Evolutionary conservation across 1,284 basidiomycete genomes (phyloP).

Genomic region (Grifola frondosa): DNA sequence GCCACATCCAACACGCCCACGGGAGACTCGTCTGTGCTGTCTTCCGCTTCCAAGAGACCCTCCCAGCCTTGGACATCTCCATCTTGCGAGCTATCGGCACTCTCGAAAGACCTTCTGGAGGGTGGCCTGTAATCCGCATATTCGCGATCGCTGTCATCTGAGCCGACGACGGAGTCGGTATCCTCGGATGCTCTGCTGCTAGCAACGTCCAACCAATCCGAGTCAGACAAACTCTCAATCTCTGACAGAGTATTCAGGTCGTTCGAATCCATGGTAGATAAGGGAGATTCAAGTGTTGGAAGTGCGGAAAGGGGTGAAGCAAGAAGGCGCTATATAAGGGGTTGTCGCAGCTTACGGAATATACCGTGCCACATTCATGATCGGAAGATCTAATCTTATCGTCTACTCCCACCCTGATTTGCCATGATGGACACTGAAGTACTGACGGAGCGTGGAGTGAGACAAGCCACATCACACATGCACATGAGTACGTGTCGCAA

Average conservation of each 20-base stretch:
- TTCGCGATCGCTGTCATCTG: constrained; percentile 58
- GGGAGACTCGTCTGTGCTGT: constrained; percentile 43
- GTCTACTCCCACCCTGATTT: too few species aligned
- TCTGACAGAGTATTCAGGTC: constrained; percentile 48
- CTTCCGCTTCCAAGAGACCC: constrained; percentile 66
- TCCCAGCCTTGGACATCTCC: constrained; percentile 74
- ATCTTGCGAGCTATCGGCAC: constrained; percentile 61
- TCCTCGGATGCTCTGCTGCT: constrained; percentile 66
- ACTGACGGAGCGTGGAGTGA: too few species aligned
- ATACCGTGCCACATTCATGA: too few species aligned
- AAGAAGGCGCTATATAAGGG: too few species aligned
- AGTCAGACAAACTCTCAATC: constrained; percentile 66
- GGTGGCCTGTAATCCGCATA: constrained; percentile 47
- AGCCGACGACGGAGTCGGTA: constrained; percentile 58
- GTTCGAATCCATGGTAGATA: constrained; percentile 34
- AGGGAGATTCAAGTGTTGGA: too few species aligned
- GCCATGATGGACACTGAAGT: too few species aligned
- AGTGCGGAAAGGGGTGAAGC: too few species aligned
- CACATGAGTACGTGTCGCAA: too few species aligned
- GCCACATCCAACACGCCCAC: constrained; percentile 27
- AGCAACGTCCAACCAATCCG: constrained; percentile 76
- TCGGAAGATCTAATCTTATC: too few species aligned
- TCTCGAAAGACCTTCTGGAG: constrained; percentile 66
- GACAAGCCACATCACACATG: too few species aligned
- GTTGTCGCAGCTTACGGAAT: too few species aligned